Percentiles rank a stretch among this genome's conserved stretches.
Evolutionary conservation across 148 eudicot genomes (phyloP).

Genomic region (Vaccinium vitisidaea): DNA sequence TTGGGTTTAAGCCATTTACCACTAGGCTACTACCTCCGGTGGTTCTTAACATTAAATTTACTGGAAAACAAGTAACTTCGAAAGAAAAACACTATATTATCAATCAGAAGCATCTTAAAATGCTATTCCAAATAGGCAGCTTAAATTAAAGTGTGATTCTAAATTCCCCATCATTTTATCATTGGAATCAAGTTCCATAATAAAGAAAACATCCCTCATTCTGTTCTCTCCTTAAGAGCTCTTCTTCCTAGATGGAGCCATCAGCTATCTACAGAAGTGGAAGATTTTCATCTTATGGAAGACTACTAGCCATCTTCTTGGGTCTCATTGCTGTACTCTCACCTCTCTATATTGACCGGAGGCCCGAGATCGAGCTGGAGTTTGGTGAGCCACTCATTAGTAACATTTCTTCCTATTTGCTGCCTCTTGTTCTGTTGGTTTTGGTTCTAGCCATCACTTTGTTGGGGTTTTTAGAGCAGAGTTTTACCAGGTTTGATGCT

Average conservation of each 20-base stretch:
- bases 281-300: conserved; percentile 43
- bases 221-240: background rate
- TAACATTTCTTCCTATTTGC: conserved; percentile 34
- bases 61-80: no score
- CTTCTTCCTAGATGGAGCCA: conserved; percentile 44
- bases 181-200: background rate
- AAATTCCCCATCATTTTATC: background rate
- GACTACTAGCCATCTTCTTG: conserved; percentile 45
- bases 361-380: conserved; percentile 32
- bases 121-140: background rate
- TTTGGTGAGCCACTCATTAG: conserved; percentile 35
- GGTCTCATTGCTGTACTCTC: conserved; percentile 58
- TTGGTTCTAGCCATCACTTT: conserved; percentile 53
- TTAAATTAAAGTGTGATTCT: background rate
- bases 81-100: no score
- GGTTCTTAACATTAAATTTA: no score
- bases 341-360: conserved; percentile 62
- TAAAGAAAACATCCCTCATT: background rate
- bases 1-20: no score
- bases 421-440: conserved; percentile 54
- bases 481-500: conserved; percentile 61
- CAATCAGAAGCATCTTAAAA: background rate
- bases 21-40: no score
- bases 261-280: conserved; percentile 11
- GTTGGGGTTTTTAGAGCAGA: conserved; percentile 49